Percentiles rank a stretch among this genome's conserved stretches.
These are phyloP conservation scores for Hordeum pubiflorum DNA, from an alignment of 202 grass and related monocot genomes.

Conservation along the genomic window DNA sequence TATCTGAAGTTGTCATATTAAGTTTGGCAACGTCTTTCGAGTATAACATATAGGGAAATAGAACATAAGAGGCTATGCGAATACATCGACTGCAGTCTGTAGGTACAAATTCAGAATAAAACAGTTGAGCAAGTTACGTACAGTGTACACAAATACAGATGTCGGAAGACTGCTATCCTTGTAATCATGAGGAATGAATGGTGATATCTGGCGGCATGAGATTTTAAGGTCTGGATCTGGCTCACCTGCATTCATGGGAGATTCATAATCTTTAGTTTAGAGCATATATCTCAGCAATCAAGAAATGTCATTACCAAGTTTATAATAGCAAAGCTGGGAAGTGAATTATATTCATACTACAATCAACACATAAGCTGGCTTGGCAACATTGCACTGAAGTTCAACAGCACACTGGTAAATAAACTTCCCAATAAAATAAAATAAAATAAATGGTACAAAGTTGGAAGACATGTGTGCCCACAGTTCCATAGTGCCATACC, in stretches of 20 bases:
- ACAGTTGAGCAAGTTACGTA: conserved; percentile 29
- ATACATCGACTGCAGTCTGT: neutral
- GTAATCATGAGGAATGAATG: conserved; percentile 98
- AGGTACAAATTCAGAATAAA: conserved; percentile 8
- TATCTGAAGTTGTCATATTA: neutral
- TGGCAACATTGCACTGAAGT: conserved; percentile 6
- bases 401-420: neutral
- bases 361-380: neutral
- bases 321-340: neutral
- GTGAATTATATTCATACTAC: neutral
- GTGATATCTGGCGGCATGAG: conserved; percentile 98
- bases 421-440: neutral
- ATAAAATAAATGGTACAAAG: neutral
- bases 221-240: conserved; percentile 99
- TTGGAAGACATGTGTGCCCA: conserved; percentile 2
- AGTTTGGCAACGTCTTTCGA: neutral
- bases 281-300: neutral
- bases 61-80: conserved; percentile 4
- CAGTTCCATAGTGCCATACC: conserved; percentile 42
- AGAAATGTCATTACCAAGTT: neutral
- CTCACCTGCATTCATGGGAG: conserved; percentile 58
- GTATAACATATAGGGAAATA: neutral
- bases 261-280: conserved; percentile 3
- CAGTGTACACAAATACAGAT: conserved; percentile 96
- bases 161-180: conserved; percentile 94